A percentile compares a stretch with the other conserved stretches of the same genome.
These are phyloP conservation scores for Entomortierella lignicola DNA, from an alignment of 192 early-diverging fungal species.

Conservation along the genomic window DNA sequence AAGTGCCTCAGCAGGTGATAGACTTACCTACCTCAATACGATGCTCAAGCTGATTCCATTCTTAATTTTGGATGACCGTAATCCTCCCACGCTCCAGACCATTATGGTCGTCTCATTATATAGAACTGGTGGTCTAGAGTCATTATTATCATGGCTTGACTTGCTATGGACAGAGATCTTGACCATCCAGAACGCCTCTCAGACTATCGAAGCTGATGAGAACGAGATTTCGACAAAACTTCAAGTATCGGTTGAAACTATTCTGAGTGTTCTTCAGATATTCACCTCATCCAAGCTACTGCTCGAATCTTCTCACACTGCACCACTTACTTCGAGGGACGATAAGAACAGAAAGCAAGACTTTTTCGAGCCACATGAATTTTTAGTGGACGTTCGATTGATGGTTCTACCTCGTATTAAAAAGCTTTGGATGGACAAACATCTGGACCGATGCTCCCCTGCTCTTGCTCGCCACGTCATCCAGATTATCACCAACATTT, in stretches of 20 bases:
- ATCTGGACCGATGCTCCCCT: slow-evolving; percentile 64
- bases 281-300: slow-evolving; percentile 78
- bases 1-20: slow-evolving; percentile 40
- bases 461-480: slow-evolving; percentile 70
- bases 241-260: slow-evolving; percentile 64
- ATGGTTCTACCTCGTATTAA: slow-evolving; percentile 69
- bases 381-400: slow-evolving; percentile 73
- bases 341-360: slow-evolving; percentile 64
- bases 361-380: slow-evolving; percentile 80
- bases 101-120: slow-evolving; percentile 71
- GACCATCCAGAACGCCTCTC: slow-evolving; percentile 27
- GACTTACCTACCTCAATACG: slow-evolving; percentile 66
- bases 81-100: slow-evolving; percentile 67
- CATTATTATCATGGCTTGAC: slow-evolving; percentile 59
- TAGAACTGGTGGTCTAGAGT: slow-evolving; percentile 63
- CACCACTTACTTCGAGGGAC: slow-evolving; percentile 60
- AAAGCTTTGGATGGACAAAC: slow-evolving; percentile 72
- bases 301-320: slow-evolving; percentile 78
- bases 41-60: slow-evolving; percentile 68
- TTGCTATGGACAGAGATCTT: slow-evolving; percentile 61
- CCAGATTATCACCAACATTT: slow-evolving; percentile 70
- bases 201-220: slow-evolving; percentile 44
- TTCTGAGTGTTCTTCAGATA: slow-evolving; percentile 73
- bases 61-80: slow-evolving; percentile 71
- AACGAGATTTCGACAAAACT: slow-evolving; percentile 54